Evolutionary conservation across 2,329 filamentous ascomycete species (phyloP).

Genomic region (Aspergillus fumigatus): DNA sequence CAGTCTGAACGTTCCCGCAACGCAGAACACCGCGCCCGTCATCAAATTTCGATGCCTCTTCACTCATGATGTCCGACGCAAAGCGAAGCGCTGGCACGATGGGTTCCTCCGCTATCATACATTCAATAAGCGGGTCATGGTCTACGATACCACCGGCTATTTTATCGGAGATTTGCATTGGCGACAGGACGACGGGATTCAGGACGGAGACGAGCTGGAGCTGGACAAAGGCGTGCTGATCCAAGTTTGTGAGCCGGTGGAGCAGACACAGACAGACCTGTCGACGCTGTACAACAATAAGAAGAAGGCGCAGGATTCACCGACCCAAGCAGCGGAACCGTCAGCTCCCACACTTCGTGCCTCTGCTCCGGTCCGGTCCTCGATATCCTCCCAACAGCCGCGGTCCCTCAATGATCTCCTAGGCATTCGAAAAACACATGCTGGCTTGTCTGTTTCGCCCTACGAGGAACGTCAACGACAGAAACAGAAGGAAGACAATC

Average conservation of each 20-base stretch:
- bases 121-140: slow-evolving; percentile 88
- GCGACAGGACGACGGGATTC: slow-evolving; percentile 63
- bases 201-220: slow-evolving; percentile 75
- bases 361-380: slow-evolving; percentile 20
- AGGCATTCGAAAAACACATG: slow-evolving; percentile 59
- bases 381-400: slow-evolving; percentile 40
- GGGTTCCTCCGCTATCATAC: slow-evolving; percentile 81
- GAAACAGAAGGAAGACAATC: slow-evolving; percentile 5
- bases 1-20: slow-evolving; percentile 41
- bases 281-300: slow-evolving; percentile 69
- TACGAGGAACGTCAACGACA: slow-evolving; percentile 48
- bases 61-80: slow-evolving; percentile 77
- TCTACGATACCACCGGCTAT: slow-evolving; percentile 76
- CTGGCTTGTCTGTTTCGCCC: slow-evolving; percentile 63
- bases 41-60: slow-evolving; percentile 82
- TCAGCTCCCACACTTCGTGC: slow-evolving; percentile 43
- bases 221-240: slow-evolving; percentile 75
- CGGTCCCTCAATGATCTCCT: slow-evolving; percentile 61
- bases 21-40: slow-evolving; percentile 67
- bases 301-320: slow-evolving; percentile 37
- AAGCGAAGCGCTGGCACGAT: slow-evolving; percentile 93
- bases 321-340: slow-evolving; percentile 23
- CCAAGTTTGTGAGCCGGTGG: slow-evolving; percentile 73
- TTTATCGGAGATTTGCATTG: slow-evolving; percentile 83
- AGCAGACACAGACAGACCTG: slow-evolving; percentile 70